Evolutionary conservation across 2,329 filamentous ascomycete species (phyloP).

Genomic region (Coniochaeta prunicola): DNA sequence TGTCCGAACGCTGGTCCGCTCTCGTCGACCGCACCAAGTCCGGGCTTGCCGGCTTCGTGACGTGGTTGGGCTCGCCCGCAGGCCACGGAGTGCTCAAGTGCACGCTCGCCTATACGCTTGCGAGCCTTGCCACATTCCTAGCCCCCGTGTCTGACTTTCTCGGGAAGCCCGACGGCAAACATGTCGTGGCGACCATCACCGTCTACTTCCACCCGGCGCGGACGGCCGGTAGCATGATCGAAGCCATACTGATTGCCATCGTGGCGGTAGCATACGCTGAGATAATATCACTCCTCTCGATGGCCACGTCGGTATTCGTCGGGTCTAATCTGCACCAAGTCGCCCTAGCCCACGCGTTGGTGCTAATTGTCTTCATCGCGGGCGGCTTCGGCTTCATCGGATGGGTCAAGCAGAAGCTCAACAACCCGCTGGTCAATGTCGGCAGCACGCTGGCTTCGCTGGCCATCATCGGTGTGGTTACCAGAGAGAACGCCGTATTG

Average conservation of each 20-base stretch:
- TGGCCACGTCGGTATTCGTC: slow-evolving; percentile 80
- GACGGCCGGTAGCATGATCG: slow-evolving; percentile 81
- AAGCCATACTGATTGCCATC: slow-evolving; percentile 70
- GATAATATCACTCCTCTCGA: slow-evolving; percentile 71
- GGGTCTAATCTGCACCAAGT: slow-evolving; percentile 59
- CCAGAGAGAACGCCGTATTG: slow-evolving; percentile 85
- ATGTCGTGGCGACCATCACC: slow-evolving; percentile 86
- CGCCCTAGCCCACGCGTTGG: slow-evolving; percentile 66
- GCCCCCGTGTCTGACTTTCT: slow-evolving; percentile 64
- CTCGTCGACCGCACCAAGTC: slow-evolving; percentile 29
- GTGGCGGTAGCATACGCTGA: slow-evolving; percentile 74
- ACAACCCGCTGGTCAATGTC: slow-evolving; percentile 74
- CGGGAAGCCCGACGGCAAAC: slow-evolving; percentile 83
- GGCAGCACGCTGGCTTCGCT: slow-evolving; percentile 81
- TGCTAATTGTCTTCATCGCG: slow-evolving; percentile 77
- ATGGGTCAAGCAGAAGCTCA: slow-evolving; percentile 76
- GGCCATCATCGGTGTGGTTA: slow-evolving; percentile 81
- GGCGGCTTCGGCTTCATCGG: slow-evolving; percentile 81
- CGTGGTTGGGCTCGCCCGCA: slow-evolving; percentile 62
- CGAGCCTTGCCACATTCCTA: slow-evolving; percentile 80
- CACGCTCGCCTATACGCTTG: slow-evolving; percentile 80
- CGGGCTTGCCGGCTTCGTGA: slow-evolving; percentile 33
- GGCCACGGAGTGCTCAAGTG: slow-evolving; percentile 84
- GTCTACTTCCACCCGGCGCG: slow-evolving; percentile 92
- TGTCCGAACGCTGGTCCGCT: slow-evolving; percentile 25